Conservation (phyloP, 257 asterid genomes). For the Solanum lycopersicoides region DNA sequence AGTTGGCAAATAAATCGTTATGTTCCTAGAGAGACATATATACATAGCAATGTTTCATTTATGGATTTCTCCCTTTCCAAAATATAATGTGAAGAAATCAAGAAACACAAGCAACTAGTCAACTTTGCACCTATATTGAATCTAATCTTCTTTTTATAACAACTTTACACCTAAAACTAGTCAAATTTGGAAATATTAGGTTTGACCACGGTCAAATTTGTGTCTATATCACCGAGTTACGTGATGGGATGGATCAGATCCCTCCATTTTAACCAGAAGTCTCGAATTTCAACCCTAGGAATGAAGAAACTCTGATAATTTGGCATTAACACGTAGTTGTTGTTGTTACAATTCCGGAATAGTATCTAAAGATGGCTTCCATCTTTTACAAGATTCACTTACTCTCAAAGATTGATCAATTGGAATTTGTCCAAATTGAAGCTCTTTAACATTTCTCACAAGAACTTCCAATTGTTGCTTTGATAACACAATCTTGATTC, state of each 20-base stretch:
- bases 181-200: background rate
- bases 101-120: background rate
- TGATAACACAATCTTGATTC: slow-evolving; percentile 40
- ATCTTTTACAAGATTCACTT: slow-evolving; percentile 10
- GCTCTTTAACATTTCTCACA: slow-evolving; percentile 15
- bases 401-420: slow-evolving; percentile 3
- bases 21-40: background rate
- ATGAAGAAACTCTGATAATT: background rate
- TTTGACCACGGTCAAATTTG: background rate
- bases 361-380: slow-evolving; percentile 49
- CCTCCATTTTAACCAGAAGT: background rate
- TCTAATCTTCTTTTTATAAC: background rate
- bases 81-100: background rate
- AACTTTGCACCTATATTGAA: background rate
- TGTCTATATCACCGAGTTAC: background rate
- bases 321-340: background rate
- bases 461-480: slow-evolving; percentile 48
- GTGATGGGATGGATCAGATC: background rate
- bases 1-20: background rate
- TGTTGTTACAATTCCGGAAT: slow-evolving; percentile 26
- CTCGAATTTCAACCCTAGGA: accelerated
- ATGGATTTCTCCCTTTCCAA: background rate
- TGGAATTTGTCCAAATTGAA: slow-evolving; percentile 4
- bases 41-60: background rate
- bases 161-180: background rate